phyloP scores from a whole-genome alignment of 768 basidiomycete genomes.

The Auriscalpium orientale region DNA sequence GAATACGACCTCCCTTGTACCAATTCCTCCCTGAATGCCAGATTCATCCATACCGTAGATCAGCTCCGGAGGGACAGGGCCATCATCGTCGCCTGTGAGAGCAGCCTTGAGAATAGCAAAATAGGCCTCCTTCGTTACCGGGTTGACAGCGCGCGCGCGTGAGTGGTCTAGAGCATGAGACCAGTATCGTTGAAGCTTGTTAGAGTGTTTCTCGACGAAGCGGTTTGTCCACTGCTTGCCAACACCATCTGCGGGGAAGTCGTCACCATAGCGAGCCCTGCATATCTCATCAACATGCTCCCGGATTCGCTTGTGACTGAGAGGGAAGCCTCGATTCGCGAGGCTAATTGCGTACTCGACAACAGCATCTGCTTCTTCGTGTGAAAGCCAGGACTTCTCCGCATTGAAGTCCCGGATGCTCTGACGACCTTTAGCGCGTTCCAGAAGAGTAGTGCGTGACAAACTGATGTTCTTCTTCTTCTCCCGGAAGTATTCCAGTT shows the following conservation, averaged over 20 bases:
- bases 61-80: conserved; percentile 17
- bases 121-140: conserved; percentile 25
- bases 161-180: conserved; percentile 27
- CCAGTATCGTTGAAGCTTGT: conserved; percentile 24
- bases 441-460: conserved; percentile 12
- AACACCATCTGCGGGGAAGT: conserved; percentile 17
- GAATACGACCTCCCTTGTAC: conserved; percentile 24
- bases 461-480: conserved; percentile 12
- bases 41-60: conserved; percentile 30
- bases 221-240: conserved; percentile 29
- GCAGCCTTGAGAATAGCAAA: conserved; percentile 25
- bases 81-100: conserved; percentile 7
- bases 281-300: conserved; percentile 26
- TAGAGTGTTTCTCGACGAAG: conserved; percentile 22
- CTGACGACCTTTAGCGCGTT: conserved; percentile 14
- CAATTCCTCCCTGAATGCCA: conserved; percentile 23
- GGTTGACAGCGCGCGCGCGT: conserved; percentile 30
- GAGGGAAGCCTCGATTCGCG: conserved; percentile 28
- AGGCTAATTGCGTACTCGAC: conserved; percentile 22
- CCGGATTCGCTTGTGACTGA: conserved; percentile 24
- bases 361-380: conserved; percentile 23
- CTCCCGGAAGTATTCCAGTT: not conserved
- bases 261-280: not conserved
- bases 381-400: conserved; percentile 22
- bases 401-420: conserved; percentile 21